Evolutionary conservation across 192 early-diverging fungal genomes (phyloP), one percentile per base, ranked within the genome.

Genomic region (Linnemannia exigua): DNA sequence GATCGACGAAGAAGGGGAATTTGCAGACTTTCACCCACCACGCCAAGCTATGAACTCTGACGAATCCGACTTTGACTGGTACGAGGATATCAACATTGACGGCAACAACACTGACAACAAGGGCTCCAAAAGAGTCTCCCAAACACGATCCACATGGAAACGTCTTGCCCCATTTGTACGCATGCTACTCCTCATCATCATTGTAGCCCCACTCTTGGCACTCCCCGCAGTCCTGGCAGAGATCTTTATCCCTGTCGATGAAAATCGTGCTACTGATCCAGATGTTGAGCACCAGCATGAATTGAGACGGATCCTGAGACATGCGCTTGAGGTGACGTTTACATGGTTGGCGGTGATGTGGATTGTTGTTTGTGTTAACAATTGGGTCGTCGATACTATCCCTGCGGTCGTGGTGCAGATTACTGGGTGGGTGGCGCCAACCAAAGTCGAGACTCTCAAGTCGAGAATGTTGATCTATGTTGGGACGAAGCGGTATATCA

Each of bases 21-120:
- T 3, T 44, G 9, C 41, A 44, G 81, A 84, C 67, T 84, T 84
- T 78, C 67, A 78, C 7, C 81, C 81, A 4, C 81, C 81, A 1
- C 70, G 81, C 22, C 81, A 84, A 51, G 81, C 81, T 17, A 84
- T 84, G 81, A 84, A 84, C 72, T 78, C 76, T 20, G 81, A 84
- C 33, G 81, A 84, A 67, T 84, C 81, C 15, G 81, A 84, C 51
- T 84, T 84, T 48, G 81, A 84, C 38, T 84, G 81, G 81, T 76
- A 84, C 33, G 81, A 78, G 48, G 81, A 84, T 41, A 75, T 84
- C 63, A 73, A 75, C 5, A 84, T 84, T 51, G 72, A 84, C 50
- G 76, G 74, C 8, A 74, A 46, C 15, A 76, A 76, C 1, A 44
- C 68, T 0, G 50, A 68, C 25, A 19, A 28, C 17, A 69, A 69